Evolutionary conservation across 805 yeast species (phyloP).

Genomic region (Priceomyces fermenticarens): DNA sequence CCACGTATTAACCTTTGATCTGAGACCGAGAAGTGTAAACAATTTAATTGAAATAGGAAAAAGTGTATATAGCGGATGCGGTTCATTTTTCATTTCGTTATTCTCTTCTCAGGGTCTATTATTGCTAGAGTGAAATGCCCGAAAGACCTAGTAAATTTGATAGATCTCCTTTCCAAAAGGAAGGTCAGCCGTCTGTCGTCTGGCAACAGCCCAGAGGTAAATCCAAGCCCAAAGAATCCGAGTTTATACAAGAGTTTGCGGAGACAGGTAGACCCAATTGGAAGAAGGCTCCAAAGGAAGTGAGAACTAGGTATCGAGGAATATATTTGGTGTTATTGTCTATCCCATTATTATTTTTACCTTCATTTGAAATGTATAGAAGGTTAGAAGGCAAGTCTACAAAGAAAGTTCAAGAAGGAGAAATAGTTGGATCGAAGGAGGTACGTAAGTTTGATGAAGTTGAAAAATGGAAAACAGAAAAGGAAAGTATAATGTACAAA

Average conservation of each 20-base stretch:
- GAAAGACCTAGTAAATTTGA: slow-evolving; percentile 17
- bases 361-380: slow-evolving; percentile 32
- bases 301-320: slow-evolving; percentile 35
- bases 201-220: slow-evolving; percentile 11
- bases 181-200: slow-evolving; percentile 13
- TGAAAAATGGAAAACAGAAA: slow-evolving; percentile 40
- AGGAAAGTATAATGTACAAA: slow-evolving; percentile 32
- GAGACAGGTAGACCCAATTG: slow-evolving; percentile 42
- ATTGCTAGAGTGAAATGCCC: slow-evolving; percentile 1
- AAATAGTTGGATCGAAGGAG: slow-evolving; percentile 28
- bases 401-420: slow-evolving; percentile 40
- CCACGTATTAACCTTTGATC: background rate
- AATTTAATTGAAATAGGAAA: background rate
- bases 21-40: too few species aligned
- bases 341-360: slow-evolving; percentile 33
- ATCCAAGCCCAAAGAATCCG: slow-evolving; percentile 21
- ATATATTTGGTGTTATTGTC: slow-evolving; percentile 35
- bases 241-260: slow-evolving; percentile 33
- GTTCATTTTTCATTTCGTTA: background rate
- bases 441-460: slow-evolving; percentile 35
- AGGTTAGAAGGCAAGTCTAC: slow-evolving; percentile 40
- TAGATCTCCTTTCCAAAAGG: slow-evolving; percentile 30
- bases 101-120: background rate
- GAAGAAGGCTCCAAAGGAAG: slow-evolving; percentile 41
- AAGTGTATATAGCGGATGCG: background rate